phyloP scores from a whole-genome alignment of 2,329 filamentous ascomycete species.

The Calonectria honghensis region DNA sequence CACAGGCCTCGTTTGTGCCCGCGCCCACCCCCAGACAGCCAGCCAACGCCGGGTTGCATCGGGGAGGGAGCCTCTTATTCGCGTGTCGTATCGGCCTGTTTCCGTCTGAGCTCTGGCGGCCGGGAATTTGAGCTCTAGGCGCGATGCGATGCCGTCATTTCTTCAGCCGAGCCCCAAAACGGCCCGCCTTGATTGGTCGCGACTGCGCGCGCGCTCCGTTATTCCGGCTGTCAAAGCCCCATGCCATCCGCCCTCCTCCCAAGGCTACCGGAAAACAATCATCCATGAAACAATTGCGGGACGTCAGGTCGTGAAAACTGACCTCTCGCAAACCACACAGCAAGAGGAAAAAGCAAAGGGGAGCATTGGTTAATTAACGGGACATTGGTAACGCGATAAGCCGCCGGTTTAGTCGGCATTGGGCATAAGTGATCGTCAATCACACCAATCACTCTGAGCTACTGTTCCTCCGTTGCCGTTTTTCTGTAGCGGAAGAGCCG shows the following conservation, averaged over 20 bases:
- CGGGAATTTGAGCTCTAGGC: background rate
- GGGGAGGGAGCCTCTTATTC: background rate
- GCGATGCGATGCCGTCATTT: slow-evolving; percentile 1
- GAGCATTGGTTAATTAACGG: background rate
- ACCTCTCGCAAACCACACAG: background rate
- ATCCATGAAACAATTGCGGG: background rate
- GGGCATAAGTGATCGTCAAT: background rate
- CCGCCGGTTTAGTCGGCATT: background rate
- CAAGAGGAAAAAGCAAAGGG: background rate
- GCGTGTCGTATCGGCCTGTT: background rate
- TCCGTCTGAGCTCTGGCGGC: slow-evolving; percentile 9
- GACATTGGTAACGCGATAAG: background rate
- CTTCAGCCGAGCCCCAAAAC: background rate
- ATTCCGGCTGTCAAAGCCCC: background rate
- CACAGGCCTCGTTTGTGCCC: background rate
- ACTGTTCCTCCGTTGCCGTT: background rate
- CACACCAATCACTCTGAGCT: background rate
- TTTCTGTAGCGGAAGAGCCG: background rate
- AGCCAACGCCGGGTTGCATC: background rate
- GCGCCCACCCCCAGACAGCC: too few species aligned
- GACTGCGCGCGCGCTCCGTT: background rate
- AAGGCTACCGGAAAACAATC: background rate
- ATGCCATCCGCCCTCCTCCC: background rate
- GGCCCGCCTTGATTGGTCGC: background rate
- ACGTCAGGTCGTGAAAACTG: background rate